Evolutionary conservation across 345 rosid genomes (phyloP), one percentile per base, ranked within the genome.

Genomic region (Eucalyptus cloeziana): DNA sequence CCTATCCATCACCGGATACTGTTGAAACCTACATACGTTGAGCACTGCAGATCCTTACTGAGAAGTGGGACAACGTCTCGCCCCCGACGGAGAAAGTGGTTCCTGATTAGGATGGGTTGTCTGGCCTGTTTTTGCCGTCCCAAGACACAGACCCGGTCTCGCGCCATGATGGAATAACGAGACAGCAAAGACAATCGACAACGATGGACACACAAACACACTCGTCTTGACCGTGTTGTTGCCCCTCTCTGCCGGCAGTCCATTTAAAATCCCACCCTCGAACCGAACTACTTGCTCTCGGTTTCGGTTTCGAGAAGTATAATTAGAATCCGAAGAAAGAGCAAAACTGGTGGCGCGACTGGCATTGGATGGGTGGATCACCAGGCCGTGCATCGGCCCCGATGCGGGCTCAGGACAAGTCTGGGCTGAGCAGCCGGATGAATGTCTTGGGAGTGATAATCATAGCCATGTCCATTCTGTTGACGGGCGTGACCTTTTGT

Each of bases 381-480:
- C 14, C 83, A 12, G 83, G 47, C 24, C 27, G 27, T 40, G 27
- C 83, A 43, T 21, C 9, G 47, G 30, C 47, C 47, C 83, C 83
- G 5, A 40, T 40, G 83, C 83, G 5, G 45, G 83, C 47, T 76
- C 83, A 21, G 83, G 83, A 76, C 87, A 31, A 64, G 44, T 45
- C 86, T 12, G 27, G 83, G 83, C 5, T 10, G 47, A 76, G 86
- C 60, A 6, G 45, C 47, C 83, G 87, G 10, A 87, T 40, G n/a
- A 87, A 89, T 40, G 54, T 91, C n/a, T 87, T 87, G 91, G 91
- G 44, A 45, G 88, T 87, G 54, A 79, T 92, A 21, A 79, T 95
- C 49, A 89, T 94, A 69, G 91, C 67, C 88, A 54, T 88, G 86
- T 83, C 90, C 50, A 24, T 88, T 6, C 21, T 91, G 47, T 47